phyloP scores from a whole-genome alignment of 2,329 filamentous ascomycete genomes.

The Aspergillus alliaceus region DNA sequence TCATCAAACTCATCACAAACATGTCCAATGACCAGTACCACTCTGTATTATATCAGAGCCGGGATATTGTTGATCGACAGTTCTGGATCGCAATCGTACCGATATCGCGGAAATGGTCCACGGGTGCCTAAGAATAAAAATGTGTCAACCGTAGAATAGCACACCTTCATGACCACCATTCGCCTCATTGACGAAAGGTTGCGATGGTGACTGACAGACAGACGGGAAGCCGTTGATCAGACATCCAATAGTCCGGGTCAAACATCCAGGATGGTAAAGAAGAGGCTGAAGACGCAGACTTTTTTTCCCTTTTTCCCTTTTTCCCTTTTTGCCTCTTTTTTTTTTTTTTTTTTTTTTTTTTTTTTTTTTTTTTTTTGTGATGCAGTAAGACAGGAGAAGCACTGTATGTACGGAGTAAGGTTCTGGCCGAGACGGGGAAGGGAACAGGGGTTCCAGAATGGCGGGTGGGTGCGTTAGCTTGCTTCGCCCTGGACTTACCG shows the following conservation, averaged over 20 bases:
- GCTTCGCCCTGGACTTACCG: neutral
- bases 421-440: neutral
- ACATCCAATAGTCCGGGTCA: neutral
- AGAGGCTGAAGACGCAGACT: neutral
- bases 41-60: neutral
- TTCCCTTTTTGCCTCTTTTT: too few relatives aligned
- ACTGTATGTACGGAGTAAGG: too few relatives aligned
- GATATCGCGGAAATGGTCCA: neutral
- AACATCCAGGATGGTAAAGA: neutral
- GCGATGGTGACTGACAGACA: neutral
- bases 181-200: neutral
- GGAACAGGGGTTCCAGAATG: slow-evolving; percentile 1
- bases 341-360: too few relatives aligned
- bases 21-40: neutral
- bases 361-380: too few relatives aligned
- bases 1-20: neutral
- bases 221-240: neutral
- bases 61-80: neutral
- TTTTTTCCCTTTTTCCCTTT: too few relatives aligned
- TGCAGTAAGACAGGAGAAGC: neutral
- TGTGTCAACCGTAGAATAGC: neutral
- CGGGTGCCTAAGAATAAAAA: neutral
- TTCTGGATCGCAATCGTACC: neutral
- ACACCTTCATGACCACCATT: neutral
- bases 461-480: neutral